Evolutionary conservation across 805 yeast genomes (phyloP).

Genomic region (Saccharomycopsis sp.): DNA sequence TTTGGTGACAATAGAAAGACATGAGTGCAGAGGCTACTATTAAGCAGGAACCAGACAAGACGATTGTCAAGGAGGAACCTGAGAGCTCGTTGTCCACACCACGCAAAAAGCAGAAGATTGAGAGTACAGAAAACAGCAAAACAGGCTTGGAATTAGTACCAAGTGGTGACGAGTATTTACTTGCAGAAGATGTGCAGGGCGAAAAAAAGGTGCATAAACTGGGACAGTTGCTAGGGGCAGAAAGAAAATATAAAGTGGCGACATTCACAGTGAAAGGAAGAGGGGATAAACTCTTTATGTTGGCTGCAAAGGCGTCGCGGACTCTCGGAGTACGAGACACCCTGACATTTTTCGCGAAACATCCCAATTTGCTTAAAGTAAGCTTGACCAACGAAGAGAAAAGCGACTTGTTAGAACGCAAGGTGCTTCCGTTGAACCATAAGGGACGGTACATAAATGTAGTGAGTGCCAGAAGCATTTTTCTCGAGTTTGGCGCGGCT

Average conservation of each 20-base stretch:
- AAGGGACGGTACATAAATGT: constrained; percentile 85
- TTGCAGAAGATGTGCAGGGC: constrained; percentile 61
- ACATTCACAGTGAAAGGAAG: constrained; percentile 51
- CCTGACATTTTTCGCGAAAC: constrained; percentile 67
- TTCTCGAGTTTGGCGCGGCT: constrained; percentile 86
- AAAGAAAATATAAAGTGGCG: constrained; percentile 60
- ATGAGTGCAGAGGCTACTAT: constrained; percentile 37
- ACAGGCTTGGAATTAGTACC: constrained; percentile 87
- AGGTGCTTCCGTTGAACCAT: constrained; percentile 80
- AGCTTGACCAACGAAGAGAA: constrained; percentile 73
- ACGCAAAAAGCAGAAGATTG: constrained; percentile 20
- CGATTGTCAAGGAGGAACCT: neutral
- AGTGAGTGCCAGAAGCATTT: constrained; percentile 85
- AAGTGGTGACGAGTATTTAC: constrained; percentile 78
- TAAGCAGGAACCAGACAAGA: neutral
- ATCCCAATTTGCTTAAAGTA: constrained; percentile 66
- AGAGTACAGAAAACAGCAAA: constrained; percentile 73
- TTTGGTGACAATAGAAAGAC: too few species aligned
- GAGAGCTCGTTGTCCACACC: neutral
- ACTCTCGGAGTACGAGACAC: constrained; percentile 85
- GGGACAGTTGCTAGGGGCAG: constrained; percentile 51
- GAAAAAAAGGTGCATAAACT: constrained; percentile 50
- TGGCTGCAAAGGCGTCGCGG: constrained; percentile 94
- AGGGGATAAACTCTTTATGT: constrained; percentile 74
- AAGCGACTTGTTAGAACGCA: constrained; percentile 72